phyloP scores from a whole-genome alignment of 2,329 filamentous ascomycete genomes.

The Monosporascus cannonballus region DNA sequence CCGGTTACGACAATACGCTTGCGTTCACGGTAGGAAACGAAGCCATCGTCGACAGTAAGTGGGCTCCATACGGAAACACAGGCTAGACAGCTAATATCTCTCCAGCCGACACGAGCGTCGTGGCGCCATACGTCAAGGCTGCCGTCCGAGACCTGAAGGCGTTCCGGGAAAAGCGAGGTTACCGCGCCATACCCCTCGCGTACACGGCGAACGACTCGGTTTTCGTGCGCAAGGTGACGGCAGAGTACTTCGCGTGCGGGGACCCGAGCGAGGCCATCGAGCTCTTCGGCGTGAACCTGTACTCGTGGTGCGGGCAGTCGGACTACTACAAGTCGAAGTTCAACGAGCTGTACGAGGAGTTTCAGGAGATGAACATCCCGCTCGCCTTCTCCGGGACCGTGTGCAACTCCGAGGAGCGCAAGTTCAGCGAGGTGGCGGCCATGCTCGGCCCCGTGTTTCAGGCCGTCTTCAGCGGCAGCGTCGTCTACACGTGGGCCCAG shows the following conservation, averaged over 20 bases:
- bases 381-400: slow-evolving; percentile 65
- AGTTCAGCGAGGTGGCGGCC: slow-evolving; percentile 54
- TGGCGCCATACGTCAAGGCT: slow-evolving; percentile 35
- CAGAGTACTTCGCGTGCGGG: slow-evolving; percentile 55
- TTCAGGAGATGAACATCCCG: slow-evolving; percentile 50
- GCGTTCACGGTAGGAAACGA: neutral
- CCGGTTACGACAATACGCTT: slow-evolving; percentile 55
- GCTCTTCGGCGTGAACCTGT: slow-evolving; percentile 62
- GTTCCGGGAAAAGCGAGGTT: slow-evolving; percentile 54
- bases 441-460: slow-evolving; percentile 57
- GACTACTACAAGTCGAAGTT: slow-evolving; percentile 49
- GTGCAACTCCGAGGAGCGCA: slow-evolving; percentile 52
- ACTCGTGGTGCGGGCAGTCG: slow-evolving; percentile 61
- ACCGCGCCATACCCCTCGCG: slow-evolving; percentile 57
- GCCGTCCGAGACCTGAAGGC: slow-evolving; percentile 63
- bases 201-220: slow-evolving; percentile 63
- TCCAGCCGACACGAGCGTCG: slow-evolving; percentile 45
- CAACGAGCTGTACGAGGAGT: slow-evolving; percentile 50
- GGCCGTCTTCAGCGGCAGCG: slow-evolving; percentile 49
- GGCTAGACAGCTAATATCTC: neutral
- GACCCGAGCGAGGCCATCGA: slow-evolving; percentile 43
- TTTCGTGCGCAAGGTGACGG: slow-evolving; percentile 52
- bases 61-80: too few species aligned
- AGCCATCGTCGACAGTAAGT: neutral
- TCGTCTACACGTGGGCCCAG: slow-evolving; percentile 44